Conservation (phyloP, 108 stramenopile species). For the Cylindrotheca closterium region DNA sequence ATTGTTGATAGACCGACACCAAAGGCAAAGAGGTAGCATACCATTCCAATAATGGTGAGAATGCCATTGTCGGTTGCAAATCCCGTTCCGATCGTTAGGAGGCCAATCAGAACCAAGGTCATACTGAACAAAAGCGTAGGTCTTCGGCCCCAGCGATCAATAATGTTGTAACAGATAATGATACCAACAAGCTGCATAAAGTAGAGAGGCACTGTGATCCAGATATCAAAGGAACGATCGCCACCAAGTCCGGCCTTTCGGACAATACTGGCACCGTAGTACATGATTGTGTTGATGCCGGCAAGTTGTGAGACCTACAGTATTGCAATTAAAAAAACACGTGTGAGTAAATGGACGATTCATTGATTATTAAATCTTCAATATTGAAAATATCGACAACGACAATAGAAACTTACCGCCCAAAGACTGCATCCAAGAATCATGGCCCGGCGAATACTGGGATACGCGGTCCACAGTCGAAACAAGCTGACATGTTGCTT, state of each 20-base stretch:
- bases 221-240: neutral
- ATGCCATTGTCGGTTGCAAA: conserved; percentile 3
- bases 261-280: conserved; percentile 49
- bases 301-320: conserved; percentile 38
- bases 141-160: conserved; percentile 5
- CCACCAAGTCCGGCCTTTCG: conserved; percentile 45
- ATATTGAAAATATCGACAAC: too few species aligned
- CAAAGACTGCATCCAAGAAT: conserved; percentile 32
- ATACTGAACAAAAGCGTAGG: conserved; percentile 1
- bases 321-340: too few species aligned
- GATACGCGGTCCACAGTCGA: neutral
- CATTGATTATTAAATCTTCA: too few species aligned
- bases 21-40: conserved; percentile 66
- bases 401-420: conserved; percentile 15
- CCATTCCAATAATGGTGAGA: conserved; percentile 49
- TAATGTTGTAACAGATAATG: conserved; percentile 1
- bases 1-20: conserved; percentile 66
- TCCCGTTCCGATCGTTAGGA: neutral
- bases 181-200: conserved; percentile 12
- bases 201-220: conserved; percentile 3
- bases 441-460: conserved; percentile 1
- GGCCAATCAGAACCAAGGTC: conserved; percentile 4
- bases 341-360: too few species aligned
- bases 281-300: conserved; percentile 71
- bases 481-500: neutral